These are phyloP conservation scores for Triangularia verruculosa DNA, from an alignment of 2,329 filamentous ascomycete genomes.

Conservation along the genomic window DNA sequence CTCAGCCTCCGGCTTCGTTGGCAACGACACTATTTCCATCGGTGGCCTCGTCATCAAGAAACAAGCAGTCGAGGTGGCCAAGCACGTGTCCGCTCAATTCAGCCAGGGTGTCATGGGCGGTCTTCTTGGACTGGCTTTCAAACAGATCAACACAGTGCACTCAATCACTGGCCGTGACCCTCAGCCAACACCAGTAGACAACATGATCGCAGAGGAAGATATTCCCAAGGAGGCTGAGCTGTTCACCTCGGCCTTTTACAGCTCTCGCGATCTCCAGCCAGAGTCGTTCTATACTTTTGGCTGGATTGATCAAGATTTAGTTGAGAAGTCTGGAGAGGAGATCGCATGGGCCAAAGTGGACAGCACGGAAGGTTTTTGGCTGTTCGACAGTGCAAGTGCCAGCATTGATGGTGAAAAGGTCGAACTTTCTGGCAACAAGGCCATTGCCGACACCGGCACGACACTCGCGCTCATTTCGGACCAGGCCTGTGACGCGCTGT, in stretches of 20 bases:
- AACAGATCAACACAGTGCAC: slow-evolving; percentile 60
- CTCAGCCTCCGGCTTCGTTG: slow-evolving; percentile 62
- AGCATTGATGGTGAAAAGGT: slow-evolving; percentile 56
- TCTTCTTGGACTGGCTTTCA: slow-evolving; percentile 64
- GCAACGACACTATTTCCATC: slow-evolving; percentile 59
- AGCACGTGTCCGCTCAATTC: slow-evolving; percentile 57
- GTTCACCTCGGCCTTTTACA: slow-evolving; percentile 63
- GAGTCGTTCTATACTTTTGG: slow-evolving; percentile 71
- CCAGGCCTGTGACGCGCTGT: slow-evolving; percentile 57
- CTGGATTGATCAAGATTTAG: slow-evolving; percentile 62
- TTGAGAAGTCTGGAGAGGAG: slow-evolving; percentile 51
- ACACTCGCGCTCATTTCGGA: slow-evolving; percentile 66
- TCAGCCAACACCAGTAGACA: slow-evolving; percentile 63
- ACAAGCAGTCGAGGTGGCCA: slow-evolving; percentile 65
- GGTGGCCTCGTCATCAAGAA: slow-evolving; percentile 59
- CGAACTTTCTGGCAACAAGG: slow-evolving; percentile 53
- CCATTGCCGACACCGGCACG: slow-evolving; percentile 71
- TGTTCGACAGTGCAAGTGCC: slow-evolving; percentile 56
- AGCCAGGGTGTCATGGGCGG: slow-evolving; percentile 56
- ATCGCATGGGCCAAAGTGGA: slow-evolving; percentile 62
- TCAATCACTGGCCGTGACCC: slow-evolving; percentile 39
- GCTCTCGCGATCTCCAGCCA: slow-evolving; percentile 47
- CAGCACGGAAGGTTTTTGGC: slow-evolving; percentile 66
- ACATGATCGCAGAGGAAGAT: slow-evolving; percentile 56
- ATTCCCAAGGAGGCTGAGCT: slow-evolving; percentile 51